Evolutionary conservation across 345 rosid species (phyloP).

Genomic region (Kandelia obovata): DNA sequence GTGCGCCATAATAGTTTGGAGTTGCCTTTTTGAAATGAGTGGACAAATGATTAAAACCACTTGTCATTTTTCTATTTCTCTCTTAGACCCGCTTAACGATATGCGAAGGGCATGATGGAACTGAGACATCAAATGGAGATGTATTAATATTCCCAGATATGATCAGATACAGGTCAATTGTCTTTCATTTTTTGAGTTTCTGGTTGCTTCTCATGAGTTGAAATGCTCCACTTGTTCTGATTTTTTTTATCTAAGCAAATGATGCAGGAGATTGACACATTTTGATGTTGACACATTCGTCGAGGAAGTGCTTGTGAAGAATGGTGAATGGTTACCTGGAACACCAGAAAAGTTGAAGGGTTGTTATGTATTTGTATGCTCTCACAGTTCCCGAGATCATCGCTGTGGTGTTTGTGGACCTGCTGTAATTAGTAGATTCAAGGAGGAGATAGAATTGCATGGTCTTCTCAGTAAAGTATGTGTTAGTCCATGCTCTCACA

Average conservation of each 20-base stretch:
- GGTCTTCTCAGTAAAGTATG: constrained; percentile 83
- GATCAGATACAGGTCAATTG: constrained; percentile 84
- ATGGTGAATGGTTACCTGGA: constrained; percentile 93
- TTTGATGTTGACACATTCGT: constrained; percentile 97
- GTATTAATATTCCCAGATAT: constrained; percentile 95
- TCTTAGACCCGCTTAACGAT: constrained; percentile 76
- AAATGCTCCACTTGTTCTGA: constrained; percentile 11
- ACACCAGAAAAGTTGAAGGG: constrained; percentile 79
- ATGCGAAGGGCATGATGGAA: constrained; percentile 98
- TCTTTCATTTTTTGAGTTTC: constrained; percentile 5
- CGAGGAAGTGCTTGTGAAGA: constrained; percentile 94
- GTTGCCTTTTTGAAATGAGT: neutral
- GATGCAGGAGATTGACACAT: constrained; percentile 96
- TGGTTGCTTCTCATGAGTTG: constrained; percentile 4
- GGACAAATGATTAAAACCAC: neutral
- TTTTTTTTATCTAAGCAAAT: constrained; percentile 13
- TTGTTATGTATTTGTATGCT: constrained; percentile 83
- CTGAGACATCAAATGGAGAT: constrained; percentile 98
- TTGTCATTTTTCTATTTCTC: constrained; percentile 10
- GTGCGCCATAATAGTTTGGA: neutral
- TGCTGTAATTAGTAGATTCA: constrained; percentile 65
- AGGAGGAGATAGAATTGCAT: constrained; percentile 70
- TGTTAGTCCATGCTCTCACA: constrained; percentile 92
- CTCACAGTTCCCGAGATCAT: constrained; percentile 83
- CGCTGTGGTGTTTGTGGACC: constrained; percentile 98